Evolutionary conservation across 352 stramenopile species (phyloP).

Genomic region (Plasmopara viticola): DNA sequence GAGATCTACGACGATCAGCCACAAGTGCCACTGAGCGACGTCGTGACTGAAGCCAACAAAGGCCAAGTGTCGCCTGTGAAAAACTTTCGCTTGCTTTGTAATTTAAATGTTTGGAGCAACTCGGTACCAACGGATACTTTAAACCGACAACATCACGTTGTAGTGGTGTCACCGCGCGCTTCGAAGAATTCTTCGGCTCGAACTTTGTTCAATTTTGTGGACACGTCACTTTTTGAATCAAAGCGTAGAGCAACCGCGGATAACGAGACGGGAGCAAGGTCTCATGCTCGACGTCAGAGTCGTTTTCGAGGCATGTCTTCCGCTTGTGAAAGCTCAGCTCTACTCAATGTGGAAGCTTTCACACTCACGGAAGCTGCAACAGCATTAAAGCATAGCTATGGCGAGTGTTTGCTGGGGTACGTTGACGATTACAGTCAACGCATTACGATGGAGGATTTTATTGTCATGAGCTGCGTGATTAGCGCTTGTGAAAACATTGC

Average conservation of each 20-base stretch:
- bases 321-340: constrained; percentile 25
- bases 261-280: constrained; percentile 2
- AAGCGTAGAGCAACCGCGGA: constrained; percentile 11
- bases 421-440: constrained; percentile 25
- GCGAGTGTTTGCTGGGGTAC: constrained; percentile 39
- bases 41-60: constrained; percentile 8
- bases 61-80: constrained; percentile 6
- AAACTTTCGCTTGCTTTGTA: constrained; percentile 15
- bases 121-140: constrained; percentile 8
- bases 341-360: constrained; percentile 58
- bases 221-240: constrained; percentile 18
- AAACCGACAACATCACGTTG: constrained; percentile 12
- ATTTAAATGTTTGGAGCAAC: constrained; percentile 11
- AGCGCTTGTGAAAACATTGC: constrained; percentile 53
- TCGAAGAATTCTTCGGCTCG: constrained; percentile 4
- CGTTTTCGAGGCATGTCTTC: constrained; percentile 26
- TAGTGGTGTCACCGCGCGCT: constrained; percentile 7
- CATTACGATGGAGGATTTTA: constrained; percentile 59
- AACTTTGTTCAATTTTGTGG: constrained; percentile 28
- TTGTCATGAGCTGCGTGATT: constrained; percentile 69
- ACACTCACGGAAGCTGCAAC: constrained; percentile 44
- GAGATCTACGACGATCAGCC: constrained; percentile 61
- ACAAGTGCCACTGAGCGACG: constrained; percentile 16
- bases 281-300: constrained; percentile 9
- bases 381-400: constrained; percentile 46